These are phyloP conservation scores for Aspergillus sp. DNA, from an alignment of 2,329 filamentous ascomycete species.

Conservation along the genomic window DNA sequence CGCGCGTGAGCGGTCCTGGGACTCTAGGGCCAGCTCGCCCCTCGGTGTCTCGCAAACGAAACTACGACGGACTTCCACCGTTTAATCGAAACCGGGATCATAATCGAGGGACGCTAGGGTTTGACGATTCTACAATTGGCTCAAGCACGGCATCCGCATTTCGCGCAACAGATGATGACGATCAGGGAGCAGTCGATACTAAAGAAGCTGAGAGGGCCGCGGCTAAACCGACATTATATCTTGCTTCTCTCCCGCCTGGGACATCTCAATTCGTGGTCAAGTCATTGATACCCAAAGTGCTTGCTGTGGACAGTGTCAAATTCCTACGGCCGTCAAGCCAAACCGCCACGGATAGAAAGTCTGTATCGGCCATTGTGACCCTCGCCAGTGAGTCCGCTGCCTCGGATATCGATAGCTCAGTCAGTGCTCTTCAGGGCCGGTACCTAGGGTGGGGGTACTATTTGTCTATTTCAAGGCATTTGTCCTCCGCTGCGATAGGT, in stretches of 20 bases:
- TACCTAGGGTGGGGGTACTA: conserved; percentile 87
- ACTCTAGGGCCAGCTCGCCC: conserved; percentile 51
- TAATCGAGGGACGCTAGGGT: conserved; percentile 45
- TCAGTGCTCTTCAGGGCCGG: conserved; percentile 77
- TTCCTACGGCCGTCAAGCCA: conserved; percentile 63
- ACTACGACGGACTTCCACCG: conserved; percentile 46
- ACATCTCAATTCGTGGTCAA: conserved; percentile 57
- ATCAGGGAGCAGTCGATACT: conserved; percentile 44
- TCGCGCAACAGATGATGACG: conserved; percentile 49
- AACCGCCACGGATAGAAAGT: conserved; percentile 65
- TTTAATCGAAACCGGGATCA: conserved; percentile 45
- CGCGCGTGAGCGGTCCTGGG: conserved; percentile 55
- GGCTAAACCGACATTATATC: conserved; percentile 59
- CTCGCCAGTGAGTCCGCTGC: conserved; percentile 79
- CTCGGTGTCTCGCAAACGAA: conserved; percentile 49
- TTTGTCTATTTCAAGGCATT: conserved; percentile 76
- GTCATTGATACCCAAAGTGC: conserved; percentile 53
- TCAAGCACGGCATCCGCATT: conserved; percentile 44
- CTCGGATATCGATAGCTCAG: conserved; percentile 79
- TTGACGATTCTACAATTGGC: conserved; percentile 37
- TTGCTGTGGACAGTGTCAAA: conserved; percentile 74
- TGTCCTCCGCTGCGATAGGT: conserved; percentile 74
- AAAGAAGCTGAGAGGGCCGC: conserved; percentile 53
- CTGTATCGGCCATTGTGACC: conserved; percentile 77
- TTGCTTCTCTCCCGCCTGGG: conserved; percentile 58